Base-by-base conservation (phyloP, 306 rosid genomes). In the Glycine soja region DNA sequence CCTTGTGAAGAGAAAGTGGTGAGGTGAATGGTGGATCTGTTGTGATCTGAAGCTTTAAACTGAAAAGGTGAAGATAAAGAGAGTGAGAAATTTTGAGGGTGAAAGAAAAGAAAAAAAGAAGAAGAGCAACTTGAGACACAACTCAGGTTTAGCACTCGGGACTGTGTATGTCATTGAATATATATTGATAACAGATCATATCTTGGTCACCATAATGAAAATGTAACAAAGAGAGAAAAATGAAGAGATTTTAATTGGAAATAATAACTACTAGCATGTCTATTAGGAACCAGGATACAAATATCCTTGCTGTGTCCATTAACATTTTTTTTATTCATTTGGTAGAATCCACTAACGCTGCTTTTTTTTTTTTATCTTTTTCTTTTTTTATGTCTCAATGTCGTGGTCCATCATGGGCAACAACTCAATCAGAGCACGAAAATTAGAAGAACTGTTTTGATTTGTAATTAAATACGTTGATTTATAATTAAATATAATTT, bases 11-110 rank as follows among this genome's bases (percentile, higher is more conserved):
- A 75, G 58, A 67, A 77, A 83, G 70, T 75, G 78, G 65, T 51
- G 77, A 85, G 30, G 30, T 24, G 30, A 24, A 66, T 81, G 88
- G 80, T 43, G 86, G 92, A 91, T 89, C 90, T 85, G 82, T 34
- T 58, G 56, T 78, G 86, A 84, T 65, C 85, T 84, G 56, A 77
- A 57, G 63, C 54, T 58, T 53, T n/a, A 10, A 53, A 53, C 52
- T 77, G 43, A 51, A 38, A 8, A 73, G 69, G 10, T 70, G 53
- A 12, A 53, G 76, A 45, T 8, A 64, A 45, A 14, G 6, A 24
- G 30, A 24, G 30, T 24, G 30, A 24, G 30, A 24, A 24, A 24
- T 24, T 24, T 24, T 36, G 48, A 82, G 73, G 50, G 53, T 1
- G 10, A 72, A 38, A 82, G 78, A 8, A 78, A 63, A 63, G 63